A percentile compares a stretch with the other conserved stretches of the same genome.
These are phyloP conservation scores for Przewalskia tangutica DNA, from an alignment of 257 asterid genomes.

Conservation along the genomic window DNA sequence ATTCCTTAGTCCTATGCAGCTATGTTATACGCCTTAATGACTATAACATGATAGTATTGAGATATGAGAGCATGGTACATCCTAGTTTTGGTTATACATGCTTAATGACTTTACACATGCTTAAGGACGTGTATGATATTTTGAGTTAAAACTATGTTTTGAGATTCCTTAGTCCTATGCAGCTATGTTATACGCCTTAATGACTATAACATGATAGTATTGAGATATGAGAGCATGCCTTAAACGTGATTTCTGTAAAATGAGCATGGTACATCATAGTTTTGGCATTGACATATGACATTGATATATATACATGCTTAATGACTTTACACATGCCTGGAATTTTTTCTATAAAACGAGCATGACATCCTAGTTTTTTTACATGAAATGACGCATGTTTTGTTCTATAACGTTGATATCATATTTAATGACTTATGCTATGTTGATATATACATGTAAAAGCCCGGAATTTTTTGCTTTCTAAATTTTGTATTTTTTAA, in stretches of 20 bases:
- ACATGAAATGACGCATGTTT: background rate
- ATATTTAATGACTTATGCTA: background rate
- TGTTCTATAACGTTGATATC: no score
- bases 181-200: background rate
- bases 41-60: background rate
- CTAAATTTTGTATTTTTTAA: background rate
- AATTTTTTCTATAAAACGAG: background rate
- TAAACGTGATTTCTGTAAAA: no score
- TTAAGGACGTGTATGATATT: no score
- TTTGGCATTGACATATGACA: no score
- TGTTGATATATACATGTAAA: background rate
- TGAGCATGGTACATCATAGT: no score
- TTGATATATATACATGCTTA: no score
- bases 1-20: background rate
- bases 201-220: background rate
- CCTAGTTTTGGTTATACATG: no score
- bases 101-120: no score
- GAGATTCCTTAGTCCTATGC: background rate
- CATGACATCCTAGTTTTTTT: background rate
- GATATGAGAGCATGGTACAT: no score
- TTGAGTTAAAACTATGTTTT: background rate
- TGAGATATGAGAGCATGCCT: background rate
- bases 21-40: background rate
- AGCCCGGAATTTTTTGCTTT: no score
- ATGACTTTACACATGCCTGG: no score